These are phyloP conservation scores for Arxiozyma telluris DNA, from an alignment of 1,139 yeast species.

Conservation along the genomic window DNA sequence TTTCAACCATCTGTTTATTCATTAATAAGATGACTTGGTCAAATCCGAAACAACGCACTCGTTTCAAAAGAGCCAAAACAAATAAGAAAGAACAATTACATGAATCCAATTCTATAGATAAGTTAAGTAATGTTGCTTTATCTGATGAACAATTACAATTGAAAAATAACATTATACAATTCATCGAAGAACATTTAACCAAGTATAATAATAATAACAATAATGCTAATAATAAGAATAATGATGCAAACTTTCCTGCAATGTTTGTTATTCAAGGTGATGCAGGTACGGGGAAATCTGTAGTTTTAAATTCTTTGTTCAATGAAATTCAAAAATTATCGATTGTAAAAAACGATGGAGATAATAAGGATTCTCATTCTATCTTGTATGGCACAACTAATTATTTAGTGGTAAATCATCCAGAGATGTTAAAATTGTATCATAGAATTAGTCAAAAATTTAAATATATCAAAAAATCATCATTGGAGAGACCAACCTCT, in stretches of 20 bases:
- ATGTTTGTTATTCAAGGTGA: constrained; percentile 40
- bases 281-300: constrained; percentile 53
- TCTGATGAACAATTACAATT: constrained; percentile 32
- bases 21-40: not conserved
- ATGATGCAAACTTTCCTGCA: constrained; percentile 18
- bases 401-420: constrained; percentile 36
- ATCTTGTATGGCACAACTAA: constrained; percentile 27
- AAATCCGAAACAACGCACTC: not conserved
- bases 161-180: constrained; percentile 25
- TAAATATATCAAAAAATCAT: constrained; percentile 30
- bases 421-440: constrained; percentile 37
- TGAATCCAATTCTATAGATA: constrained; percentile 27
- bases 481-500: constrained; percentile 37
- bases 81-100: constrained; percentile 4
- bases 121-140: constrained; percentile 29
- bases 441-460: constrained; percentile 33
- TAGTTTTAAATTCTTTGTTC: constrained; percentile 67
- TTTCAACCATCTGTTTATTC: not conserved
- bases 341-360: constrained; percentile 9
- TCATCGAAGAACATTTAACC: constrained; percentile 22
- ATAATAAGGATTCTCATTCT: constrained; percentile 9
- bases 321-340: constrained; percentile 37
- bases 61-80: not conserved
- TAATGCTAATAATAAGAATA: constrained; percentile 2
- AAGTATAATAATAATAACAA: constrained; percentile 9